Conservation (phyloP, 192 early-diverging fungal genomes). For the Allomyces arbusculus region DNA sequence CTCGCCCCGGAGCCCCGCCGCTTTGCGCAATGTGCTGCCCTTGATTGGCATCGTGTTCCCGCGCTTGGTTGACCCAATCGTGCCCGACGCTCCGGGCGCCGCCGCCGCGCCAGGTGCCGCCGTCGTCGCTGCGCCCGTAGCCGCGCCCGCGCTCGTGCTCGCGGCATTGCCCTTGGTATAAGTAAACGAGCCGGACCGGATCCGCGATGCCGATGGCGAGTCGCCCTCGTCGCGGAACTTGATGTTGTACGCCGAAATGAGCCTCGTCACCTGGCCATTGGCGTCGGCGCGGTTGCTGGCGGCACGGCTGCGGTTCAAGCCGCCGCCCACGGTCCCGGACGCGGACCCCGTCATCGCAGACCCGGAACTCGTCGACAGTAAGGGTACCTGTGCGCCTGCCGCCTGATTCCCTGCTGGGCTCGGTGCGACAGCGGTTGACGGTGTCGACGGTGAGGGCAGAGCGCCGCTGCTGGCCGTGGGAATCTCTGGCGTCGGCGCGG, state of each 20-base stretch:
- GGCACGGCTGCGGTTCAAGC: background rate
- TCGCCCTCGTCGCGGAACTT: background rate
- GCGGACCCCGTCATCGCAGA: background rate
- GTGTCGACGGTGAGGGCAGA: too few species aligned
- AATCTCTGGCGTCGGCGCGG: too few species aligned
- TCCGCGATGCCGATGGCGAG: background rate
- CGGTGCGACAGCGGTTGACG: too few species aligned
- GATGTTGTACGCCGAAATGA: background rate
- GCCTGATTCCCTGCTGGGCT: background rate
- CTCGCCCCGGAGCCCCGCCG: too few species aligned
- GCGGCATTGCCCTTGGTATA: too few species aligned
- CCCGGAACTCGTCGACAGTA: background rate
- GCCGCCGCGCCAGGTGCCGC: background rate
- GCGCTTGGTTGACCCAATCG: background rate
- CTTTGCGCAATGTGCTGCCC: background rate
- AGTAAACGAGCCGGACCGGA: background rate
- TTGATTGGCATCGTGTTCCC: background rate
- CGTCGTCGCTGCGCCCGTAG: background rate
- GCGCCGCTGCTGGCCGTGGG: too few species aligned
- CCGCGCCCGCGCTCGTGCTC: background rate
- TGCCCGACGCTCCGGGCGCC: background rate
- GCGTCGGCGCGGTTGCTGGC: background rate
- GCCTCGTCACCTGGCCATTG: background rate
- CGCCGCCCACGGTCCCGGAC: background rate
- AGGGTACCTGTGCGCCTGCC: background rate